A percentile compares a stretch with the other conserved stretches of the same genome.
Conservation (phyloP, 2,329 filamentous ascomycete genomes). For the Pseudocercospora fuligena region DNA sequence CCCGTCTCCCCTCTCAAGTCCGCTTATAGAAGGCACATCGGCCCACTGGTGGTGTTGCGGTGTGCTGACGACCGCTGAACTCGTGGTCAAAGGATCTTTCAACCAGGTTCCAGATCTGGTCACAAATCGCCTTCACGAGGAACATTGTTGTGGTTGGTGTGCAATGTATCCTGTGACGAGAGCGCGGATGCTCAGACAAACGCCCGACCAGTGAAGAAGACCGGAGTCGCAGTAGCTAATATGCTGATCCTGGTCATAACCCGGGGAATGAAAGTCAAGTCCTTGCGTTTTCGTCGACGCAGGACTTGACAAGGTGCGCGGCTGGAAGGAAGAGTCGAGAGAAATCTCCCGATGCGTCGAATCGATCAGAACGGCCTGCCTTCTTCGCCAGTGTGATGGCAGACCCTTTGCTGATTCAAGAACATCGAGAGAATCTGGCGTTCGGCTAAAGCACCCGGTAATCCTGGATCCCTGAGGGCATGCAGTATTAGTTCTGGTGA, state of each 20-base stretch:
- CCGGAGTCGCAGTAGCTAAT: neutral
- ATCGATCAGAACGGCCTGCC: neutral
- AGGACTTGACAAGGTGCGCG: neutral
- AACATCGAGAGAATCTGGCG: neutral
- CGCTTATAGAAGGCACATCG: slow-evolving; percentile 12
- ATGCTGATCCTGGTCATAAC: neutral
- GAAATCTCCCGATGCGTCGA: neutral
- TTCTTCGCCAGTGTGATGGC: neutral
- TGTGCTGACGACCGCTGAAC: slow-evolving; percentile 5
- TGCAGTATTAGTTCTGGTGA: neutral
- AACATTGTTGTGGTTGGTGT: neutral
- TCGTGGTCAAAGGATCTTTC: neutral
- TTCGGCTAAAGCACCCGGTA: slow-evolving; percentile 2
- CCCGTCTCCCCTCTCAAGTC: neutral
- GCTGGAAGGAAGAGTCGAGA: neutral
- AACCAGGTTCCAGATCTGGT: neutral
- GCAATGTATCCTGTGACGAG: neutral
- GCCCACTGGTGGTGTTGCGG: slow-evolving; percentile 14
- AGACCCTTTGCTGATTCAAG: neutral
- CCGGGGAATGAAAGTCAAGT: neutral
- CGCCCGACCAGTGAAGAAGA: neutral
- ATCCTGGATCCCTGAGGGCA: slow-evolving; percentile 6
- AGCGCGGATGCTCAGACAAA: neutral
- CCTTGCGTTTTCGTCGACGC: neutral
- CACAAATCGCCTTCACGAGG: slow-evolving; percentile 3